Conservation (phyloP, 176 grass and related monocot species). For the Puccinellia tenuiflora region DNA sequence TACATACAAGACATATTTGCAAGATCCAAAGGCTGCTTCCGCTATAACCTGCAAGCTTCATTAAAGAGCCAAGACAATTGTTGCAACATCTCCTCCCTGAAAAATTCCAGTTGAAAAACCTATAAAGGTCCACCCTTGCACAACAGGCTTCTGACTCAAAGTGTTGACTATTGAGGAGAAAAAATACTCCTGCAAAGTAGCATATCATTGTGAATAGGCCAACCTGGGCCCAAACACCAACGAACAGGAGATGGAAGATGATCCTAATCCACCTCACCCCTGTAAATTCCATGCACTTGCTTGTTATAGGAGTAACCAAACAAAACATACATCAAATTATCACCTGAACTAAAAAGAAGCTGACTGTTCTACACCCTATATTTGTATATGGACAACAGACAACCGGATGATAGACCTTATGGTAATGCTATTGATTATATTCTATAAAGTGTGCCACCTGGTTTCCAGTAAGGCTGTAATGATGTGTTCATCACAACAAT, state of each 20-base stretch:
- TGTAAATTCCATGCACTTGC: neutral
- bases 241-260: slow-evolving; percentile 17
- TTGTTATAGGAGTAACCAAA: slow-evolving; percentile 19
- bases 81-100: slow-evolving; percentile 2
- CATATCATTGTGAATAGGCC: slow-evolving; percentile 16
- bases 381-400: slow-evolving; percentile 14
- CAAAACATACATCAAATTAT: slow-evolving; percentile 25
- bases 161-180: neutral
- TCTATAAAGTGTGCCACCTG: slow-evolving; percentile 12
- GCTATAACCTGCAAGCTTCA: slow-evolving; percentile 28
- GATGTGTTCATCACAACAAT: slow-evolving; percentile 6
- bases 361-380: slow-evolving; percentile 9
- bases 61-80: slow-evolving; percentile 18
- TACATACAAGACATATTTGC: slow-evolving; percentile 46
- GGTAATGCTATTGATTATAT: slow-evolving; percentile 12
- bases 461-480: slow-evolving; percentile 11
- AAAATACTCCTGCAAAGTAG: slow-evolving; percentile 12
- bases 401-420: slow-evolving; percentile 20
- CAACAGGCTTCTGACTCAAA: neutral
- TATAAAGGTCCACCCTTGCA: neutral
- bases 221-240: slow-evolving; percentile 16
- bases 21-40: slow-evolving; percentile 31
- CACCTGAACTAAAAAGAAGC: slow-evolving; percentile 21
- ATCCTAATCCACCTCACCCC: slow-evolving; percentile 12
- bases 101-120: slow-evolving; percentile 15